These are phyloP conservation scores for Fusarium anguioides DNA, from an alignment of 2,329 filamentous ascomycete species.

Conservation along the genomic window DNA sequence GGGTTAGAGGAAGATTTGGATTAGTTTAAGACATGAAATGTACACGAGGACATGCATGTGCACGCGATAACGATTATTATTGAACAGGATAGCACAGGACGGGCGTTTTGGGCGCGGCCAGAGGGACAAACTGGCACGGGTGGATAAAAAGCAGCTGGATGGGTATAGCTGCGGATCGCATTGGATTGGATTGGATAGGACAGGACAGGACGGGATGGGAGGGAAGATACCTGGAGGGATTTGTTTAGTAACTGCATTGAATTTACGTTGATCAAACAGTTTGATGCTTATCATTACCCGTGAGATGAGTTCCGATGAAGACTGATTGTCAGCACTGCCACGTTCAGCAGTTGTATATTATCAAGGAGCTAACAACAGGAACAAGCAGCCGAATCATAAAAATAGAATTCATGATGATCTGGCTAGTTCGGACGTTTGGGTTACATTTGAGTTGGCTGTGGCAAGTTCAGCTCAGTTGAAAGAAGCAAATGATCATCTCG, in stretches of 20 bases:
- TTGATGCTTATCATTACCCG: not conserved
- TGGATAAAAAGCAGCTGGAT: conserved; percentile 25
- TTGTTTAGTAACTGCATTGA: conserved; percentile 3
- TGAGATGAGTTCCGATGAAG: not conserved
- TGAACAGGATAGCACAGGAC: conserved; percentile 6
- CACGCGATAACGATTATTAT: conserved; percentile 11
- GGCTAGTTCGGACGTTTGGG: not conserved
- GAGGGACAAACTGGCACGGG: conserved; percentile 19
- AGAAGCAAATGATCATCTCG: not conserved
- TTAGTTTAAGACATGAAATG: conserved; percentile 18
- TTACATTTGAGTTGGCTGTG: not conserved
- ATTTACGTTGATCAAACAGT: not conserved
- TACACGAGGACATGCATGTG: conserved; percentile 16
- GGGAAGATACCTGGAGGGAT: conserved; percentile 28
- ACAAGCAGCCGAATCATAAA: conserved; percentile 1
- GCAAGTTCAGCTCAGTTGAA: not conserved
- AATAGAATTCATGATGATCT: conserved; percentile 22
- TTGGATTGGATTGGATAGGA: not conserved
- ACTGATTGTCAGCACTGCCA: conserved; percentile 14
- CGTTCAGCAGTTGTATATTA: conserved; percentile 8
- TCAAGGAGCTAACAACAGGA: not conserved
- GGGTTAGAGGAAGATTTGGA: conserved; percentile 44
- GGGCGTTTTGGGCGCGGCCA: conserved; percentile 34
- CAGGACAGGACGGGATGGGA: not conserved
- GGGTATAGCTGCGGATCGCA: conserved; percentile 20